These are phyloP conservation scores for Angophora floribunda DNA, from an alignment of 345 rosid species.

Conservation along the genomic window DNA sequence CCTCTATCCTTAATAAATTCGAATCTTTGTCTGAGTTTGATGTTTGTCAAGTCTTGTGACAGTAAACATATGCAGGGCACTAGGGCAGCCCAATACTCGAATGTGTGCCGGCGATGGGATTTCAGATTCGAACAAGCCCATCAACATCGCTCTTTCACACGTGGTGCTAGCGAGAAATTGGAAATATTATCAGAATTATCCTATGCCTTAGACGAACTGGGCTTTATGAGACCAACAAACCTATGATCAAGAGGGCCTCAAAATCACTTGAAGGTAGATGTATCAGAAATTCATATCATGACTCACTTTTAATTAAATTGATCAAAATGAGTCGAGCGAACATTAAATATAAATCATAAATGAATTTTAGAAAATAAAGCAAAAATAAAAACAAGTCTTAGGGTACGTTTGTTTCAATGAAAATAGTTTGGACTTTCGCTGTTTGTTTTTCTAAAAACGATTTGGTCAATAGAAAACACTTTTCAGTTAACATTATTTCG, in stretches of 20 bases:
- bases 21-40: background rate
- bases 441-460: too few species aligned
- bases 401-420: too few species aligned
- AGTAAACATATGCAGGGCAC: background rate
- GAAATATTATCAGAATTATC: background rate
- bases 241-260: fast-evolving
- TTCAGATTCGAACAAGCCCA: background rate
- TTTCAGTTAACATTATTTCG: too few species aligned
- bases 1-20: background rate
- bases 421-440: too few species aligned
- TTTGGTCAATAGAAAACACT: too few species aligned
- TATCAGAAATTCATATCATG: too few species aligned
- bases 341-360: too few species aligned
- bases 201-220: fast-evolving
- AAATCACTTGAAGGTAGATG: background rate
- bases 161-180: background rate
- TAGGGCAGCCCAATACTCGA: background rate
- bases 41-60: background rate
- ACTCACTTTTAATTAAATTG: too few species aligned
- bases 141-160: background rate
- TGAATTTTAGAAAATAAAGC: too few species aligned
- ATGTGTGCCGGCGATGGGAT: background rate
- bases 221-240: background rate
- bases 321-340: too few species aligned
- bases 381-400: too few species aligned